These are phyloP conservation scores for Stephania cephalantha DNA, from an alignment of 164 flowering plant species.

Conservation along the genomic window DNA sequence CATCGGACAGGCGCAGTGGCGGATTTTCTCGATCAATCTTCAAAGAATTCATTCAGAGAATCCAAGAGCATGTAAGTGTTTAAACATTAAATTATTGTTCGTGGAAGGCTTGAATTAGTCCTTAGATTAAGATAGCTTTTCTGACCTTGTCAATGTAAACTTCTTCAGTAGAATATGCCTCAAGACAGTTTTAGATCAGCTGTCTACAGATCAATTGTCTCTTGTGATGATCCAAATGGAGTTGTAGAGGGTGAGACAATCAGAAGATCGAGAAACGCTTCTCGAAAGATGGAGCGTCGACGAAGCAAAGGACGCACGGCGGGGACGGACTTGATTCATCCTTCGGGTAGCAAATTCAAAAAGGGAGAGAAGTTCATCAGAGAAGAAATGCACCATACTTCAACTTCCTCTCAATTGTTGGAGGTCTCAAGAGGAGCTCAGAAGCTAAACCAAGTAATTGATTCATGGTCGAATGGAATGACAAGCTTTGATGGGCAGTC, in stretches of 20 bases:
- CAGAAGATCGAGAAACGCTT: conserved; percentile 40
- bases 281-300: conserved; percentile 23
- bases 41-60: background rate
- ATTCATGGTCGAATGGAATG: conserved; percentile 48
- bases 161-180: conserved; percentile 56
- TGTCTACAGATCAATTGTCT: conserved; percentile 62
- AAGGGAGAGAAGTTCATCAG: conserved; percentile 18
- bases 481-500: conserved; percentile 30
- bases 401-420: conserved; percentile 43
- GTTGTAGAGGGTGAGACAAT: conserved; percentile 46
- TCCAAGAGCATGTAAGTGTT: conserved; percentile 17
- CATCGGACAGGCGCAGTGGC: conserved; percentile 2
- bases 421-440: conserved; percentile 71
- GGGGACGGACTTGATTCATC: conserved; percentile 20
- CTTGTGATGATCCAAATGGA: conserved; percentile 73
- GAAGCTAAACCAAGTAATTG: conserved; percentile 56
- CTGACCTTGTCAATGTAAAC: conserved; percentile 33
- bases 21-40: conserved; percentile 6
- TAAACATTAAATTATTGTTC: background rate
- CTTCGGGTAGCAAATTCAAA: conserved; percentile 14
- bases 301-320: conserved; percentile 15
- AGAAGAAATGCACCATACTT: conserved; percentile 19
- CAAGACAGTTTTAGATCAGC: conserved; percentile 49
- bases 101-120: conserved; percentile 9
- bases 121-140: conserved; percentile 4